Evolutionary conservation across 495 filamentous ascomycete genomes (phyloP).

Genomic region (Rhypophila decipiens): DNA sequence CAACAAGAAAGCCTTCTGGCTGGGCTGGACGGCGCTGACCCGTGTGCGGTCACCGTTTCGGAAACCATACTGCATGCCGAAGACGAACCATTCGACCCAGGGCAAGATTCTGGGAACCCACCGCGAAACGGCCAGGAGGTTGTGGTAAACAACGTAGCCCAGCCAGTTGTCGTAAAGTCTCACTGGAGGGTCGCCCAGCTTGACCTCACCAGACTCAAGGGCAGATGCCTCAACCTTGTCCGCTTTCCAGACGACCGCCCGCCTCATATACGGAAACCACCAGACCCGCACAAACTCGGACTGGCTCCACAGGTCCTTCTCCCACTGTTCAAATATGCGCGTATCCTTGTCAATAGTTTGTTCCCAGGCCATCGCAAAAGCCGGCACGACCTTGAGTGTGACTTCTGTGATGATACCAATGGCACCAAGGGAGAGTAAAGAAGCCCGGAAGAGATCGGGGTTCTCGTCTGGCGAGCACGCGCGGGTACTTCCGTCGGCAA

Average conservation of each 20-base stretch:
- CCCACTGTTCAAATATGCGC: conserved; percentile 66
- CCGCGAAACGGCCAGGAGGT: conserved; percentile 69
- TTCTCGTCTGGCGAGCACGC: conserved; percentile 68
- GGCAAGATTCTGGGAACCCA: conserved; percentile 77
- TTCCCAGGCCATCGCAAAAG: conserved; percentile 76
- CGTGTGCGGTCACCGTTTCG: conserved; percentile 53
- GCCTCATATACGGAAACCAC: conserved; percentile 91
- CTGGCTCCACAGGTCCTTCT: conserved; percentile 68
- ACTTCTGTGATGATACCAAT: conserved; percentile 87
- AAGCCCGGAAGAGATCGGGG: conserved; percentile 76
- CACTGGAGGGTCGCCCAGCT: conserved; percentile 28
- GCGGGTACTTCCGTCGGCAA: conserved; percentile 71
- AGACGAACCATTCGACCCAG: conserved; percentile 87
- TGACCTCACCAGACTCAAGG: conserved; percentile 52
- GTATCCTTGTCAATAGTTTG: conserved; percentile 68
- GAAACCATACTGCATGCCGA: conserved; percentile 94
- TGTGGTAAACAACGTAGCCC: conserved; percentile 86
- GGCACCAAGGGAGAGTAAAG: conserved; percentile 80
- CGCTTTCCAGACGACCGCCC: conserved; percentile 82
- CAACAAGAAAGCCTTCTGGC: conserved; percentile 76
- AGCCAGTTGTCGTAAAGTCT: conserved; percentile 75
- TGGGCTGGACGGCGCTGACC: conserved; percentile 65
- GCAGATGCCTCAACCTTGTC: conserved; percentile 31
- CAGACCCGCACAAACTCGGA: conserved; percentile 88
- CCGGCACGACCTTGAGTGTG: conserved; percentile 68